Percentiles rank a stretch among this genome's conserved stretches.
Conservation (phyloP, 768 basidiomycete genomes). For the Tricholoma sp. region DNA sequence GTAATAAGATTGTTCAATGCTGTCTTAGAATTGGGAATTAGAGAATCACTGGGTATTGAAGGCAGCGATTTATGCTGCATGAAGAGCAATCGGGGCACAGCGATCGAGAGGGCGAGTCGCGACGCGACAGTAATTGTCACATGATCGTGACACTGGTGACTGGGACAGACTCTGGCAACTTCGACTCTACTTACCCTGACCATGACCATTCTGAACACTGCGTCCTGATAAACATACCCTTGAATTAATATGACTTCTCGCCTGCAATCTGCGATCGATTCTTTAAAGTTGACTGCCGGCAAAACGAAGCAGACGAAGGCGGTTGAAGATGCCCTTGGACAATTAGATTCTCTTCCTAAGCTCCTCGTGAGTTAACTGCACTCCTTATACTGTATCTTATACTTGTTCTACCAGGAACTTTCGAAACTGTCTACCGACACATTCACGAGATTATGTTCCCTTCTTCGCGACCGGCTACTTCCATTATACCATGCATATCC, state of each 20-base stretch:
- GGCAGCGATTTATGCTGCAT: too few relatives aligned
- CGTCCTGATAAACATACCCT: not conserved
- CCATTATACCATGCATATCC: conserved; percentile 40
- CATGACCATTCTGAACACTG: not conserved
- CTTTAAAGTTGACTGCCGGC: conserved; percentile 24
- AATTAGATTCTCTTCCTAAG: conserved; percentile 35
- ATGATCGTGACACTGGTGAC: not conserved
- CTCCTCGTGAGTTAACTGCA: conserved; percentile 34
- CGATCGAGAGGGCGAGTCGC: too few relatives aligned
- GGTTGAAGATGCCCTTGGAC: conserved; percentile 29
- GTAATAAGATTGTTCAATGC: too few relatives aligned
- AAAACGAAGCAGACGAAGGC: conserved; percentile 23
- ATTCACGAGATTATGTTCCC: conserved; percentile 30
- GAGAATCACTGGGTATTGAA: too few relatives aligned
- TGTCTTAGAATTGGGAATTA: too few relatives aligned
- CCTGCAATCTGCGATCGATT: conserved; percentile 24
- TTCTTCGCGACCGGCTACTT: conserved; percentile 38
- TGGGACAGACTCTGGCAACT: too few relatives aligned
- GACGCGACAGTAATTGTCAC: not conserved
- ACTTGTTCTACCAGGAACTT: conserved; percentile 27
- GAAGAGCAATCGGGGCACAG: too few relatives aligned
- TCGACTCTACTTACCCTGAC: not conserved
- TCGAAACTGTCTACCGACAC: conserved; percentile 30
- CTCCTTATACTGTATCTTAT: not conserved
- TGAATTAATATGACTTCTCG: not conserved